These are phyloP conservation scores for Parmelia sp. DNA, from an alignment of 495 filamentous ascomycete genomes.

Conservation along the genomic window DNA sequence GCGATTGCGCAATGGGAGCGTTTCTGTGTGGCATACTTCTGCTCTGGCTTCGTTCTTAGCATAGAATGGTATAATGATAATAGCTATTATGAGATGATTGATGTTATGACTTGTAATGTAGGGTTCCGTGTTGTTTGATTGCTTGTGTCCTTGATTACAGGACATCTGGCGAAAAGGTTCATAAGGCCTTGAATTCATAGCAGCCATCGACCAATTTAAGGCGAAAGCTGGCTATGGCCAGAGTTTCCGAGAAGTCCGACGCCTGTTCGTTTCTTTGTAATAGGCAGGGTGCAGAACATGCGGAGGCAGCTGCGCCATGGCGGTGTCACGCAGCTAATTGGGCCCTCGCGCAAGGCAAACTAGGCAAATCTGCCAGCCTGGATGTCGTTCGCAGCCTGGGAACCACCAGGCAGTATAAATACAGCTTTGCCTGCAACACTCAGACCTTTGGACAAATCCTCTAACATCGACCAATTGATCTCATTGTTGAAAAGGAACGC, in stretches of 20 bases:
- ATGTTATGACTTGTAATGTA: no score
- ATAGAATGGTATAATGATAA: not conserved
- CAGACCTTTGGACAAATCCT: no score
- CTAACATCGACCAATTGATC: not conserved
- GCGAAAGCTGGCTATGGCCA: no score
- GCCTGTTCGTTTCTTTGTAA: not conserved
- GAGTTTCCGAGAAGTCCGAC: no score
- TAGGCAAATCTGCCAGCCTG: conserved; percentile 4
- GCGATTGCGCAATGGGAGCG: not conserved
- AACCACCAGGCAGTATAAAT: not conserved
- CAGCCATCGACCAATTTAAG: no score
- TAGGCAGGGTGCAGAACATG: not conserved
- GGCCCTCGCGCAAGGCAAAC: conserved; percentile 8
- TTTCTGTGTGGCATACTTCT: not conserved
- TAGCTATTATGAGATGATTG: not conserved
- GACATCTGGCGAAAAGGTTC: no score
- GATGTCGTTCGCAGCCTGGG: not conserved
- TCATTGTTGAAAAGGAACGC: not conserved
- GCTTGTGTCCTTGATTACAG: no score
- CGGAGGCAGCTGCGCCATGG: not conserved
- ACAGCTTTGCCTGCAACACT: no score
- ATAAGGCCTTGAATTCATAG: no score
- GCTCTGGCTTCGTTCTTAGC: not conserved
- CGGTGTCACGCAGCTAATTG: not conserved
- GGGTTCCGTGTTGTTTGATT: no score